Base-by-base conservation (phyloP, 306 rosid species). In the Comarum palustre region DNA sequence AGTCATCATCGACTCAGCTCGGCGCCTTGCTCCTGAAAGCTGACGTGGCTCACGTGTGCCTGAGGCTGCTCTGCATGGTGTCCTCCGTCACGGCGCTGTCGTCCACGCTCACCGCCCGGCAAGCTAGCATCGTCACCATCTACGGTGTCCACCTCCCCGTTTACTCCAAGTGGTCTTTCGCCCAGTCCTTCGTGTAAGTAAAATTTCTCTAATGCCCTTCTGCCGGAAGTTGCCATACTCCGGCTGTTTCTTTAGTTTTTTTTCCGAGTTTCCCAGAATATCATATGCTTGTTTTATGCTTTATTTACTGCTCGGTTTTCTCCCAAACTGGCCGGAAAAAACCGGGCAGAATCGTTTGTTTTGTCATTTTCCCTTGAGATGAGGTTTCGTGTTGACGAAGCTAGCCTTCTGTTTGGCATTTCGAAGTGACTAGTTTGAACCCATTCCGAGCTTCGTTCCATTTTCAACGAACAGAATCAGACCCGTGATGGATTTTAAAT, bases 131-230 rank as follows among this genome's bases (percentile, higher is more conserved):
- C 2, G 81, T 93, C 69, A 61, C 80, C 68, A 66, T 93, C 75
- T 86, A 85, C 68, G 94, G 94, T 50, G 85, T 91, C 73, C 67
- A 55, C 16, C 80, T 91, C 2, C 91, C 97, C 14, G 71, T 94
- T 68, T 81, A 79, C 63, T 89, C 98, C 66, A 87, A 88, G 68
- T 94, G 98, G 98, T 87, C 96, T 27, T 86, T 86, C 73, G 78
- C 98, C 16, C 77, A 84, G 48, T 87, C 96, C 1, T 89, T 85
- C 73, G 86, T 82, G 97, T 93, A 83, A 82, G 87, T 11, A 9
- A 27, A 6, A 60, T 74, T 74, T 63, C 63, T 66, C 34, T 9
- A 64, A 66, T 75, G 45, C 45, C 15, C 17, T 69, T 31, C 24
- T 24, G 63, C 66, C 65, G 39, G 65, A 59, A 59, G 34, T 1